Evolutionary conservation across 768 basidiomycete genomes (phyloP), one percentile per base, ranked within the genome.

Genomic region (Leccinum barrowsii): DNA sequence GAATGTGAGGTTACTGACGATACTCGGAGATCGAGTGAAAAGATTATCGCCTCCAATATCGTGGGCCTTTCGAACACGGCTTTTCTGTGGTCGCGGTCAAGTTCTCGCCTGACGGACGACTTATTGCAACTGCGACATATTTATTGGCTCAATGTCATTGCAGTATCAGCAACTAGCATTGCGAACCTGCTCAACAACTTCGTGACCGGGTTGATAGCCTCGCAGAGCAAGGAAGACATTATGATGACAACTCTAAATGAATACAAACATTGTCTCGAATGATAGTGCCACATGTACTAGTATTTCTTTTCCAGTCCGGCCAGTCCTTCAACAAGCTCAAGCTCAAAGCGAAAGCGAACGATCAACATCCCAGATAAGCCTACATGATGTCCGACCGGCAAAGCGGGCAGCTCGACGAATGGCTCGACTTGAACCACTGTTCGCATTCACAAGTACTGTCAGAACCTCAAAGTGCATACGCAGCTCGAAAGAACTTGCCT

Each of bases 351-450:
- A 55, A 28, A 54, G 44, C 42, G 13, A 37, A n/a, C n/a, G n/a
- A n/a, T n/a, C n/a, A n/a, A n/a, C n/a, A n/a, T n/a, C n/a, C n/a
- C 6, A 22, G 26, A 49, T 4, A 19, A 6, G n/a, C n/a, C 32
- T 70, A 86, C 35, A 89, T 76, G 51, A 94, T 89, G 67, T 92
- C 87, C 21, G 91, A 89, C 26, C 94, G 84, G 71, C 94, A 98
- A 51, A 98, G 73, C 11, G 94, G 94, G 71, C 94, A 98, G 55
- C 87, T 91, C 7, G 91, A 92, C 3, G 90, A 89, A 76, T 95
- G 92, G 63, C 91, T 93, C 24, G 85, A 80, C 68, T 87, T 89
- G 73, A 93, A 94, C 92, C 92, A 94, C 90, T 94, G 57, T 62
- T 59, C 17, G 12, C 12, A 48, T 52, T n/a, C 19, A n/a, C 60